Conservation (phyloP, 495 filamentous ascomycete species). For the Cercophora sp. region DNA sequence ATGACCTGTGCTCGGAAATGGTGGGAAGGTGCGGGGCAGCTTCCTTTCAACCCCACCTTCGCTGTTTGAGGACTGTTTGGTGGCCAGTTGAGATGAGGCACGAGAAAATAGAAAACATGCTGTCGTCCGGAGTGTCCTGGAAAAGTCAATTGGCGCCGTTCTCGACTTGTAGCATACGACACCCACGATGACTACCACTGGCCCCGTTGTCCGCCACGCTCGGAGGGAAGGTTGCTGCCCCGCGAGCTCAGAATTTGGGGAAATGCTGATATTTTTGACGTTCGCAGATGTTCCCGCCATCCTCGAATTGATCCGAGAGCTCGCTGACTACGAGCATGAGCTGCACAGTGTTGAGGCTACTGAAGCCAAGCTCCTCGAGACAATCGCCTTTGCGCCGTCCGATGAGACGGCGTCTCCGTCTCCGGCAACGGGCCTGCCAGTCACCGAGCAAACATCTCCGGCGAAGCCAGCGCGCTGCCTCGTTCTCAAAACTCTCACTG, state of each 20-base stretch:
- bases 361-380: constrained; percentile 62
- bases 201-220: constrained; percentile 28
- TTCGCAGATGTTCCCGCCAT: constrained; percentile 86
- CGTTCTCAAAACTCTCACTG: constrained; percentile 39
- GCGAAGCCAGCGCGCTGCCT: constrained; percentile 44
- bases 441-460: constrained; percentile 40
- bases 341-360: constrained; percentile 75
- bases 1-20: not conserved
- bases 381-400: constrained; percentile 70
- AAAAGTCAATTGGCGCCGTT: too few relatives aligned
- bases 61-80: not conserved
- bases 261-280: too few relatives aligned
- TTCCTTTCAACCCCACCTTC: not conserved
- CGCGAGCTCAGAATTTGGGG: too few relatives aligned
- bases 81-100: not conserved
- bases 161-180: too few relatives aligned
- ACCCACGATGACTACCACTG: constrained; percentile 17
- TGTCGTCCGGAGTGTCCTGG: too few relatives aligned
- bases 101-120: not conserved
- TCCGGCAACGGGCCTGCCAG: constrained; percentile 28
- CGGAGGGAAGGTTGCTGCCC: constrained; percentile 29
- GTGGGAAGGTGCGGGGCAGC: constrained; percentile 1
- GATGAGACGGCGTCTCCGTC: constrained; percentile 34
- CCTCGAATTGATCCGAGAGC: constrained; percentile 77
- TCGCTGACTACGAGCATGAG: constrained; percentile 82